A percentile compares a stretch with the other conserved stretches of the same genome.
These are phyloP conservation scores for Penicillium longicatenatum DNA, from an alignment of 495 filamentous ascomycete genomes.

Conservation along the genomic window DNA sequence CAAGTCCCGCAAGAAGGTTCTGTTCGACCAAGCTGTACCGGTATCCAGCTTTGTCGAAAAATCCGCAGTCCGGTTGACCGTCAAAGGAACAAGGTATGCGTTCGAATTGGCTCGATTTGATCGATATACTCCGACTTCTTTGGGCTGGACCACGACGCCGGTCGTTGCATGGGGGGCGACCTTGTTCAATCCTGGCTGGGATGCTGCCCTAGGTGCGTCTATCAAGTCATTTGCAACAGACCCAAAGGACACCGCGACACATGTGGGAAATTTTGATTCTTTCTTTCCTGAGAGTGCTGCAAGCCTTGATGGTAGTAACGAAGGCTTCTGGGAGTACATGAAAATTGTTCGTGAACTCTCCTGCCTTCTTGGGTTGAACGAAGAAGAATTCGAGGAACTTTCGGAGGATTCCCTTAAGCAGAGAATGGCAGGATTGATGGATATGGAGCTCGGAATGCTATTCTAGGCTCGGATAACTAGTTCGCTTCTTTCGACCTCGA, in stretches of 20 bases:
- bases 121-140: conserved; percentile 37
- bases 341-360: conserved; percentile 32
- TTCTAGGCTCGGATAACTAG: conserved; percentile 20
- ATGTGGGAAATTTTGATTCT: conserved; percentile 40
- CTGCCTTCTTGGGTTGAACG: conserved; percentile 25
- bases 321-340: conserved; percentile 39
- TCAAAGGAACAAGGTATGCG: conserved; percentile 51
- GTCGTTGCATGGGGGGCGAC: conserved; percentile 45
- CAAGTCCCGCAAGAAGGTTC: conserved; percentile 26
- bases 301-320: conserved; percentile 10
- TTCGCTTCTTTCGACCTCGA: too few relatives aligned
- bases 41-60: conserved; percentile 48
- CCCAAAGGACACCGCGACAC: conserved; percentile 17
- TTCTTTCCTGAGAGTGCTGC: conserved; percentile 45
- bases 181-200: conserved; percentile 55
- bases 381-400: neutral
- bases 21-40: conserved; percentile 22
- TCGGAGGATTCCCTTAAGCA: neutral
- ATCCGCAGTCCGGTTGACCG: conserved; percentile 48
- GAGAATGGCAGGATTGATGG: conserved; percentile 18
- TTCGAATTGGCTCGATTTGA: conserved; percentile 60
- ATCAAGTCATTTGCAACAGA: neutral
- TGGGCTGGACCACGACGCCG: conserved; percentile 3
- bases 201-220: conserved; percentile 16
- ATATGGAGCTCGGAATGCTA: conserved; percentile 37